Evolutionary conservation across 495 filamentous ascomycete species (phyloP).

Genomic region (Ramalina intermedia): DNA sequence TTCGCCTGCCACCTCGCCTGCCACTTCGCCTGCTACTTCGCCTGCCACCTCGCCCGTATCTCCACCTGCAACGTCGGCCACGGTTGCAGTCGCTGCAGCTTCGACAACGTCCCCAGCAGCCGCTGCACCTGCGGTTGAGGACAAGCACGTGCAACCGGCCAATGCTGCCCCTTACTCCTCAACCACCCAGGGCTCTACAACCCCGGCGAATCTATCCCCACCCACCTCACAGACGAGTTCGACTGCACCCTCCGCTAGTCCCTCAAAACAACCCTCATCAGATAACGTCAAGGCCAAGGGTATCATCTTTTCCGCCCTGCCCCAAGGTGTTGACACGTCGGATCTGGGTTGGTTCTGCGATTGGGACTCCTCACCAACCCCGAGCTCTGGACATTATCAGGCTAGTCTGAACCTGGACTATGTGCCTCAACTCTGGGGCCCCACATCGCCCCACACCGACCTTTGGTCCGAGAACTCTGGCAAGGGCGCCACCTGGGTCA

Average conservation of each 20-base stretch:
- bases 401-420: constrained; percentile 5
- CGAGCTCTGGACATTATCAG: constrained; percentile 4
- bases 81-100: neutral
- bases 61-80: neutral
- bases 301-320: too few relatives aligned
- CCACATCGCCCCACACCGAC: constrained; percentile 1
- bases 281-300: too few relatives aligned
- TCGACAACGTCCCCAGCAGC: neutral
- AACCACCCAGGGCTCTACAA: neutral
- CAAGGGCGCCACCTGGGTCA: constrained; percentile 6
- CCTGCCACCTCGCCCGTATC: too few relatives aligned
- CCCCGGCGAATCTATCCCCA: neutral
- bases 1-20: too few relatives aligned
- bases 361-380: constrained; percentile 12
- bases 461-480: constrained; percentile 9
- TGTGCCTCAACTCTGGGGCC: constrained; percentile 6
- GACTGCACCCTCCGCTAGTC: too few relatives aligned
- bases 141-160: neutral
- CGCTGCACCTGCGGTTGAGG: neutral
- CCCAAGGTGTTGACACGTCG: neutral
- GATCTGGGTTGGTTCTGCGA: constrained; percentile 7
- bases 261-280: too few relatives aligned
- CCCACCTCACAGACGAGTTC: too few relatives aligned
- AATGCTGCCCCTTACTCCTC: neutral
- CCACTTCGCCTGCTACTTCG: too few relatives aligned